Base-by-base conservation (phyloP, 1,139 yeast species). In the Trichomonascaceae sp. region DNA sequence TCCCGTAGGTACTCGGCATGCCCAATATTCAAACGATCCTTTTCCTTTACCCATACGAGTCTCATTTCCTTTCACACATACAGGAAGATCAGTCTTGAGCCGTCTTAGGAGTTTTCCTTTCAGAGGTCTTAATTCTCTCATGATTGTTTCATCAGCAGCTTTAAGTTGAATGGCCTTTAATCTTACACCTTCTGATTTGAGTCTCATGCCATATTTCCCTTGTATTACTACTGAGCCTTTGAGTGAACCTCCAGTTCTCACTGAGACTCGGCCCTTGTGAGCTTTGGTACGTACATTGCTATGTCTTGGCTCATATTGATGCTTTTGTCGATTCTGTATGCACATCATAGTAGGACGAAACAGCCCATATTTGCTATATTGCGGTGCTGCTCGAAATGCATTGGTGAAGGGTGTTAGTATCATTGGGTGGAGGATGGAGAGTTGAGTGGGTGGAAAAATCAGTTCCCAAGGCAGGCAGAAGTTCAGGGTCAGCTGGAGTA, bases 21-120 rank as follows among this genome's bases (percentile, higher is more conserved):
- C 96, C 98, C 98, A 95, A 75, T 89, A 95, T 65, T 90, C 96
- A 68, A 93, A 91, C 0, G 95, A 85, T 72, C 99, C 99, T 73
- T 93, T 93, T 76, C 99, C 99, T 73, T 95, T 93, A 77, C 99
- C 99, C 99, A 93, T 93, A 84, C 99, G 93, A 18, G 97, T 89
- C 70, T 93, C 97, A 71, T 95, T 93, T 75, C 99, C 99, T 74
- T 93, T 93, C 56, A 88, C 83, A 73, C 97, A 91, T 19, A 93
- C 96, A 0, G 98, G 95, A 56, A 89, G 80, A 70, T 87, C 85
- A 50, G 96, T 87, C 50, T 85, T 83, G 59, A 91, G 77, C 66
- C 99, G 81, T 60, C 95, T 84, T 76, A 87, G 84, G 53, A 89
- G 75, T 63, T 81, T 75, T 49, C 84, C 84, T 45, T 83, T 81